A percentile compares a stretch with the other conserved stretches of the same genome.
Conservation (phyloP, 208 protist species). For the Trypanosoma boissoni region DNA sequence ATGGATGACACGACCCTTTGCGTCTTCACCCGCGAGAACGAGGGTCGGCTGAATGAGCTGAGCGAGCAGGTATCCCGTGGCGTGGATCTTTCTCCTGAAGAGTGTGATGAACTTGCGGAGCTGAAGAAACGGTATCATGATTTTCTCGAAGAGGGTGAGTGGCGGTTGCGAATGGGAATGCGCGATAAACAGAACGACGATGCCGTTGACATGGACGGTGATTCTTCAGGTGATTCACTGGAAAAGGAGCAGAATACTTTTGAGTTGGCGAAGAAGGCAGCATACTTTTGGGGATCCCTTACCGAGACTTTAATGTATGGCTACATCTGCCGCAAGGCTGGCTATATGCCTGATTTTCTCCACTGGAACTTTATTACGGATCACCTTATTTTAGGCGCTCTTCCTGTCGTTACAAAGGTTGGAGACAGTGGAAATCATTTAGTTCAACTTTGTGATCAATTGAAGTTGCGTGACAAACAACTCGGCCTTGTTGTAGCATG, state of each 20-base stretch:
- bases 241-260: constrained; percentile 13
- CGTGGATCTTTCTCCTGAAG: constrained; percentile 26
- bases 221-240: background rate
- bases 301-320: constrained; percentile 76
- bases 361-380: constrained; percentile 88
- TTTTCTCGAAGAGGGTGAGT: constrained; percentile 55
- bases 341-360: constrained; percentile 62
- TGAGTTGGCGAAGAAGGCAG: constrained; percentile 43
- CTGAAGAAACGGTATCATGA: constrained; percentile 48
- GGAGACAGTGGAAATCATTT: constrained; percentile 81
- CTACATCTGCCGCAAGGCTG: constrained; percentile 71
- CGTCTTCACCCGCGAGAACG: constrained; percentile 47
- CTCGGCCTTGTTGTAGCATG: constrained; percentile 81
- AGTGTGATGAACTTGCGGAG: constrained; percentile 38
- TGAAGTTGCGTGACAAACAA: constrained; percentile 35
- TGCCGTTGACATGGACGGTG: background rate
- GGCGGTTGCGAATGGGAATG: constrained; percentile 22
- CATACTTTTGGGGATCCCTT: constrained; percentile 83
- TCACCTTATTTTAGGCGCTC: constrained; percentile 72
- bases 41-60: constrained; percentile 37
- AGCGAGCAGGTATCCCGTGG: constrained; percentile 22
- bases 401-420: constrained; percentile 80
- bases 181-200: constrained; percentile 7
- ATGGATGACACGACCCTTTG: constrained; percentile 9
- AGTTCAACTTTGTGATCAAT: constrained; percentile 52